Conservation (phyloP, 495 filamentous ascomycete genomes). For the Paragyromitra xinjiangensis region DNA sequence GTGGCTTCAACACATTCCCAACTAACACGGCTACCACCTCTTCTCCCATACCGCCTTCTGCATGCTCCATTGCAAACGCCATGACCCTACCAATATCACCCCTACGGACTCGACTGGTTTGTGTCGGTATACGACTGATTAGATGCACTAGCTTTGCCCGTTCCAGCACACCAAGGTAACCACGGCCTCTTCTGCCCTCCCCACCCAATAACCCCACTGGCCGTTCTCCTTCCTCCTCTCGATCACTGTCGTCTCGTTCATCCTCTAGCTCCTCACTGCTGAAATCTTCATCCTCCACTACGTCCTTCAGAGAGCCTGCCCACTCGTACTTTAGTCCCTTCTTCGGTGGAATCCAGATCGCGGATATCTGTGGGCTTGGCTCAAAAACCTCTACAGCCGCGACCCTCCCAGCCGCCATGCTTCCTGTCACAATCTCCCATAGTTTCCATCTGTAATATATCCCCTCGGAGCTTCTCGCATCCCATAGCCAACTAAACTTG, state of each 20-base stretch:
- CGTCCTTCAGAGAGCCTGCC: conserved; percentile 51
- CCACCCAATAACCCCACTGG: conserved; percentile 62
- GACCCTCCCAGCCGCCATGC: conserved; percentile 57
- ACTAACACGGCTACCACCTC: conserved; percentile 91
- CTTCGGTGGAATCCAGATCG: conserved; percentile 54
- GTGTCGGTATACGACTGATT: conserved; percentile 73
- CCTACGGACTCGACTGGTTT: conserved; percentile 75
- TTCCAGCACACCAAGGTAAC: conserved; percentile 83
- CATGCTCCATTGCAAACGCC: conserved; percentile 88
- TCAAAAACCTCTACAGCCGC: conserved; percentile 54
- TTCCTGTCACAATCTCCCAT: conserved; percentile 80
- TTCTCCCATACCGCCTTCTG: conserved; percentile 75
- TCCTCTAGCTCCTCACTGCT: conserved; percentile 67
- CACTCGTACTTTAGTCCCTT: conserved; percentile 55
- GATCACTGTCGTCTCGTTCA: conserved; percentile 73
- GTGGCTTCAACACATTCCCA: conserved; percentile 65
- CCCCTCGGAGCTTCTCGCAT: conserved; percentile 78
- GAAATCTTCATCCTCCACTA: conserved; percentile 55
- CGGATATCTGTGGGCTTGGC: conserved; percentile 29
- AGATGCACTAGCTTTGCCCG: conserved; percentile 74
- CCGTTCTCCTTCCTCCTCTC: conserved; percentile 70
- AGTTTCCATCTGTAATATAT: conserved; percentile 91
- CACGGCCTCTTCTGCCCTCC: conserved; percentile 65
- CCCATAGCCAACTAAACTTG: conserved; percentile 94
- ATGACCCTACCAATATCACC: conserved; percentile 88